Evolutionary conservation across 176 grass and related monocot species (phyloP), one percentile per base, ranked within the genome.

Genomic region (Lolium perenne): DNA sequence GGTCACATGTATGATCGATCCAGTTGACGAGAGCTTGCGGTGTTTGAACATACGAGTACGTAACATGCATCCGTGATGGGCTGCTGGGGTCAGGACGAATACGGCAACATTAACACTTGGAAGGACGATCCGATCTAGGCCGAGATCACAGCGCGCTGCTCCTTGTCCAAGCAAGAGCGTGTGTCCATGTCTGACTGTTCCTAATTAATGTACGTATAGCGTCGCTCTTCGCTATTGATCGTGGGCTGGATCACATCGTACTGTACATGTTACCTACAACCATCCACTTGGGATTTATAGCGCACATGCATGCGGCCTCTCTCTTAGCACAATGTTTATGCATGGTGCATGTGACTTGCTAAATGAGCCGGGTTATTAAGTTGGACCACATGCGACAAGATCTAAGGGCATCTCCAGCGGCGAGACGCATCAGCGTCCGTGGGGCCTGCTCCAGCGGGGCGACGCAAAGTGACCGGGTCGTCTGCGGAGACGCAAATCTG

Each of bases 211-310:
- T 45, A 0, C 43, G 46, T 17, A 17, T 57, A 57, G 54, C 54
- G 54, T 17, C 41, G 41, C 41, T 43, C 41, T 43, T 43, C 3
- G 7, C 41, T 43, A 0, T 7, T 43, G 41, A 43, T 43, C 32
- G 32, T 35, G 32, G 32, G 32, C 32, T 35, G 32, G 32, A 35
- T 35, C 32, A 35, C 32, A 35, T 35, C 32, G 2, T 35, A 35
- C 32, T 35, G 32, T 57, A 22, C 58, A 23, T 60, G 58, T 61
- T 62, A 62, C 59, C 59, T 62, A 25, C 59, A n/a, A 10, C 59
- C 23, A 25, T 63, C 60, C 60, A 63, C 58, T 61, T 61, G n/a
- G 58, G 3, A 61, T 61, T 61, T 61, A 61, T 63, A 63, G 60
- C 60, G 60, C 60, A 26, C 59, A 20, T 20, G 20, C 32, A 35